Conservation (phyloP, 208 protist species). For the Leishmania braziliensis region DNA sequence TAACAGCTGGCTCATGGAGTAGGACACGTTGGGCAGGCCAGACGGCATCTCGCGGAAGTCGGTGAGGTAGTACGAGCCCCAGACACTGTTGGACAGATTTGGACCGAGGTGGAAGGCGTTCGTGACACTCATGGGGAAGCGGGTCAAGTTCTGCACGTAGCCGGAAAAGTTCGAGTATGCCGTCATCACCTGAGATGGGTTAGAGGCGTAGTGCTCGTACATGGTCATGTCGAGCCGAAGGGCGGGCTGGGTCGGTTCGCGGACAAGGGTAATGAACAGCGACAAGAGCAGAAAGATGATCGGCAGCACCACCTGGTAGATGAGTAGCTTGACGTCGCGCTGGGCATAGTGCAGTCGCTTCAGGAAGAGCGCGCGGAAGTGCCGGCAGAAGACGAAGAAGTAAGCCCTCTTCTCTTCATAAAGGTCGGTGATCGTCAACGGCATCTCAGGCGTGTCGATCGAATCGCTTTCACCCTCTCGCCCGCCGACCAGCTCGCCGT, state of each 20-base stretch:
- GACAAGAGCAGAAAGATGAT: slow-evolving; percentile 73
- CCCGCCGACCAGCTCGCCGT: slow-evolving; percentile 17
- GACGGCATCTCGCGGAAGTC: slow-evolving; percentile 22
- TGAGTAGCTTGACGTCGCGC: slow-evolving; percentile 65
- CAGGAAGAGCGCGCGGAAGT: slow-evolving; percentile 74
- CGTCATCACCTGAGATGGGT: slow-evolving; percentile 52
- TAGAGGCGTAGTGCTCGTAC: slow-evolving; percentile 54
- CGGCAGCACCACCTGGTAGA: slow-evolving; percentile 82
- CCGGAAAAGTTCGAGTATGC: slow-evolving; percentile 23
- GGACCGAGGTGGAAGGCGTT: slow-evolving; percentile 39
- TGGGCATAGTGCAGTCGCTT: slow-evolving; percentile 82
- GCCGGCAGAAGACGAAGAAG: slow-evolving; percentile 44
- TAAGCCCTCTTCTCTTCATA: slow-evolving; percentile 27
- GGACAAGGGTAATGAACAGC: slow-evolving; percentile 68
- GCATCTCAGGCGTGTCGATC: background rate
- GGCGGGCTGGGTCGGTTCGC: slow-evolving; percentile 49
- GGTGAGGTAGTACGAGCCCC: slow-evolving; percentile 35
- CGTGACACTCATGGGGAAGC: slow-evolving; percentile 5
- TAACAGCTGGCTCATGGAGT: slow-evolving; percentile 41
- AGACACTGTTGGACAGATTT: slow-evolving; percentile 18
- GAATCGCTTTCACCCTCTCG: slow-evolving; percentile 4
- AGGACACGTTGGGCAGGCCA: slow-evolving; percentile 31
- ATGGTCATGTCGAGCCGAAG: slow-evolving; percentile 70
- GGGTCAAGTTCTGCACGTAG: slow-evolving; percentile 4
- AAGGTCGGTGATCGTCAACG: slow-evolving; percentile 4